Evolutionary conservation across 495 filamentous ascomycete genomes (phyloP), one percentile per base, ranked within the genome.

Genomic region (Hypoxylon fuscum): DNA sequence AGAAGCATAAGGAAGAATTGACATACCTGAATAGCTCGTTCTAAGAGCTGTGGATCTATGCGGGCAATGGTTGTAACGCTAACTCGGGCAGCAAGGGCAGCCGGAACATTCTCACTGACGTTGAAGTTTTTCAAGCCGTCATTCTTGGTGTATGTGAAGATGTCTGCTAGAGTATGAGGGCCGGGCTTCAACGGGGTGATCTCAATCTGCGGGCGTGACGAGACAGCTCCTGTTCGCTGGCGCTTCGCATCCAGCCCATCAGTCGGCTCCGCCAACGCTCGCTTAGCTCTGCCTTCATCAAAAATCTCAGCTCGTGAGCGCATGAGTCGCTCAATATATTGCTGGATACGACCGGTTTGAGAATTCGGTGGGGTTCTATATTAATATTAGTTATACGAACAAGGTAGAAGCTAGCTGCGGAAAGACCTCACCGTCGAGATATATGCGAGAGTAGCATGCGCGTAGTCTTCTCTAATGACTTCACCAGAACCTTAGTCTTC

Each of bases 391-490:
- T 34, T 40, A 52, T 14, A 31, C 21, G 32, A 55, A 35, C 1
- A 41, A 23, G 15, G 25, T 27, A 27, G 25, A 4, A 6, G 35
- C 12, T 22, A 18, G 12, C 34, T 0, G 14, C 18, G 23, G 17
- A 18, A 31, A 22, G 46, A 46, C 38, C 75, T 50, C 82, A 93
- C 90, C 86, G 85, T 76, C 90, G 91, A 53, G 87, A 76, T 29
- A 97, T 77, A 71, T 97, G 92, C 32, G 89, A 81, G 12, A 98
- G 80, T 34, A 99, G 74, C 54, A 90, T 84, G 52, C 92, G 84
- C 1, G 90, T 90, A 12, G 95, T 99, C 60, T 95, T 89, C 72
- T 95, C 95, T 87, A 98, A 95, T 1, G 93, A 96, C 74, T 89
- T 91, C 45, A 97, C 79, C 35, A 91, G 85, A 31, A 99, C 87